phyloP scores from a whole-genome alignment of 208 protist genomes.

The Leishmania gerbilli region DNA sequence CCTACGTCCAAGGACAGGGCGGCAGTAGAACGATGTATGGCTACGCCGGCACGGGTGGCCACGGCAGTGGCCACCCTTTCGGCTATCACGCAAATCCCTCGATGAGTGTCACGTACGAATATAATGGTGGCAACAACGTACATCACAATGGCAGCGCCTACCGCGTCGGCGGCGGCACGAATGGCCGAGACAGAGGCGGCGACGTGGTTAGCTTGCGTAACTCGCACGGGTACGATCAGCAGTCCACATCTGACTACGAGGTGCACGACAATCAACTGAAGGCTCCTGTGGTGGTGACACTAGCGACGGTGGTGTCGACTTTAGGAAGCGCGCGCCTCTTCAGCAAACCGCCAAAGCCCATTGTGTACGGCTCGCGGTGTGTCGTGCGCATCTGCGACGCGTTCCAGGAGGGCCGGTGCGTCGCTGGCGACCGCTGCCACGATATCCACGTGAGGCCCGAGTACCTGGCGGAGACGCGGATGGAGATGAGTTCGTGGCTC shows the following conservation, averaged over 20 bases:
- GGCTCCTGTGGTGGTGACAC: slow-evolving; percentile 53
- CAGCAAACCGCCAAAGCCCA: slow-evolving; percentile 36
- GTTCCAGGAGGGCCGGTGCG: slow-evolving; percentile 63
- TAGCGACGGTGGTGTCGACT: slow-evolving; percentile 47
- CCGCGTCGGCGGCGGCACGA: slow-evolving; percentile 7
- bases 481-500: slow-evolving; percentile 66
- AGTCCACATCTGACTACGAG: slow-evolving; percentile 43
- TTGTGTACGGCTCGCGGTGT: slow-evolving; percentile 41
- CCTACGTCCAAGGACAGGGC: neutral
- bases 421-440: slow-evolving; percentile 40
- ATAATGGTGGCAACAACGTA: neutral
- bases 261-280: slow-evolving; percentile 78
- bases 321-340: slow-evolving; percentile 65
- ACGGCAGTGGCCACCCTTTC: slow-evolving; percentile 13
- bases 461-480: slow-evolving; percentile 49
- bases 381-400: slow-evolving; percentile 61
- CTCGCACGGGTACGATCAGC: slow-evolving; percentile 13
- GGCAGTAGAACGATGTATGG: slow-evolving; percentile 7
- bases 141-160: neutral
- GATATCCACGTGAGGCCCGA: slow-evolving; percentile 70
- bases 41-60: neutral
- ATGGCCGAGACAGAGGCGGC: neutral
- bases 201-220: neutral
- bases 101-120: slow-evolving; percentile 18
- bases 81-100: slow-evolving; percentile 19